Base-by-base conservation (phyloP, 768 basidiomycete genomes). In the Gymnopilus junonius region DNA sequence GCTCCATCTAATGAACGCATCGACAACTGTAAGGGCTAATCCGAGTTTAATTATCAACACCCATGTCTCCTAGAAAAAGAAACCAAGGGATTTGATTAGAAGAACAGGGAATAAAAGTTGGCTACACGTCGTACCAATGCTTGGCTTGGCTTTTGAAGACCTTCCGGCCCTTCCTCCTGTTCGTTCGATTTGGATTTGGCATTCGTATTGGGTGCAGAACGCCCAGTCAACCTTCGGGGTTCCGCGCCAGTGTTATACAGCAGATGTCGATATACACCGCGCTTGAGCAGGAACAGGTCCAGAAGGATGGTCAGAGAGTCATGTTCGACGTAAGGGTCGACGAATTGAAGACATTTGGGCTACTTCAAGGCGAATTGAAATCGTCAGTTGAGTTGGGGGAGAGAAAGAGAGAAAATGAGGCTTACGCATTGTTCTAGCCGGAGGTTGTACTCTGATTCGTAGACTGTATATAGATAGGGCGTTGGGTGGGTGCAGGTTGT, bases 311-410 rank as follows among this genome's bases (percentile, higher is more conserved):
- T 89, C 63, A 94, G 76, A 0, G 81, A 77, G 72, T 94, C 92
- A 64, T 94, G 89, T 71, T 95, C 93, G 63, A 94, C 91, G 67
- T 94, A 95, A 60, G 92, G 92, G 75, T 95, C 94, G 0, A 88
- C 92, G 69, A 94, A 93, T 27, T 78, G 75, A 37, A 80, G 82
- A 69, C 91, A 92, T 58, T 77, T 77, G 25, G 78, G 75, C 91
- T 91, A 65, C 56, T 59, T 63, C 31, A 64, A 42, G 32, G n/a
- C 31, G 23, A 59, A 32, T 14, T 12, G 43, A 40, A 62, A 32
- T 25, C 20, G 55, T 57, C 32, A 25, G 27, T 50, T 12, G 21
- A 14, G 35, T 45, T n/a, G 20, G n/a, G 20, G 11, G 12, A 15
- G 45, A 46, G 17, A 17, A 27, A 25, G 7, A 34, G 34, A 59